Conservation (phyloP, 192 early-diverging fungal genomes). For the Coemansia sp. region DNA sequence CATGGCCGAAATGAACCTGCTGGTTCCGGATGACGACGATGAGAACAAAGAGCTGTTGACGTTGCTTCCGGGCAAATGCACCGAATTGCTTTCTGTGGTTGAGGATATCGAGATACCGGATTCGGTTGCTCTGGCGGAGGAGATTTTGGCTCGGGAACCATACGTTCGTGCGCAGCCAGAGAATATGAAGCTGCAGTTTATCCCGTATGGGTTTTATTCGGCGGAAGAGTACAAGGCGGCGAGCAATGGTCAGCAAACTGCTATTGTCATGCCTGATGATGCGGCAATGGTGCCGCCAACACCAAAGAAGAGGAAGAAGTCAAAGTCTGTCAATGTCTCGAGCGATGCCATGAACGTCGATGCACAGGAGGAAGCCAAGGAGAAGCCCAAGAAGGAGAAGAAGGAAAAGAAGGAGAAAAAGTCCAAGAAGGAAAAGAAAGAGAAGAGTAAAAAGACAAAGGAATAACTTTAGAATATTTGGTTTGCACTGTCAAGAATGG, state of each 20-base stretch:
- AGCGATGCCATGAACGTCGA: slow-evolving; percentile 11
- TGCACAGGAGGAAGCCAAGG: neutral
- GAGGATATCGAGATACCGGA: slow-evolving; percentile 42
- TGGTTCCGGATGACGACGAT: slow-evolving; percentile 42
- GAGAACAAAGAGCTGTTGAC: slow-evolving; percentile 15
- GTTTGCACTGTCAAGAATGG: too few relatives aligned
- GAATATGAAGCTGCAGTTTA: slow-evolving; percentile 48
- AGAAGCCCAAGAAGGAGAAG: slow-evolving; percentile 25
- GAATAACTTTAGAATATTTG: neutral
- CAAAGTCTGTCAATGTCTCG: neutral
- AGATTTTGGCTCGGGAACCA: slow-evolving; percentile 18
- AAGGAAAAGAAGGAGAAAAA: slow-evolving; percentile 21
- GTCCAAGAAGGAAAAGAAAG: slow-evolving; percentile 8
- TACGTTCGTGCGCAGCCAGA: slow-evolving; percentile 37
- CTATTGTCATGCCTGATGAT: neutral
- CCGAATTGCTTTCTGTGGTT: slow-evolving; percentile 30
- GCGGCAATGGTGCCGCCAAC: neutral
- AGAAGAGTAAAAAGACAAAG: slow-evolving; percentile 21
- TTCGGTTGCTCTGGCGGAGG: slow-evolving; percentile 15
- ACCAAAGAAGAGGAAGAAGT: slow-evolving; percentile 18
- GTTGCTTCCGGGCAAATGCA: slow-evolving; percentile 26
- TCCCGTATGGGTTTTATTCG: slow-evolving; percentile 52
- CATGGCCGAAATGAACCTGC: slow-evolving; percentile 47
- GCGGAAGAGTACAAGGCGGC: slow-evolving; percentile 41
- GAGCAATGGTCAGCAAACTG: neutral